Base-by-base conservation (phyloP, 495 filamentous ascomycete species). In the Cercophora samala region DNA sequence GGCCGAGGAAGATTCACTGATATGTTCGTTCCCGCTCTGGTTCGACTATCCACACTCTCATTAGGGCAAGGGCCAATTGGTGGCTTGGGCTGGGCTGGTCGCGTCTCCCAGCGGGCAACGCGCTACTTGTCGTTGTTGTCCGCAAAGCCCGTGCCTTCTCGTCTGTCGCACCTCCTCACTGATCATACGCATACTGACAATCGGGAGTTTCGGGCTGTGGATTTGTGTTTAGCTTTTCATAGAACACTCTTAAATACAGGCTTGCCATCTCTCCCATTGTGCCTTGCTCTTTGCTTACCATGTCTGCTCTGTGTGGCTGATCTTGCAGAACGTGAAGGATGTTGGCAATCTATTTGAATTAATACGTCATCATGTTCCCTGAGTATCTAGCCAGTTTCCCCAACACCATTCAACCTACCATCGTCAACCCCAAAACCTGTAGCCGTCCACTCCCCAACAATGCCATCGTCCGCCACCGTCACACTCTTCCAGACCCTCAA, bases 41-140 rank as follows among this genome's bases (percentile, higher is more conserved):
- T 23, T 26, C 58, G n/a, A 18, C 26, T 29, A 25, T 60, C 21
- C 23, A 60, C 58, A 26, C 24, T 60, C 26, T 24, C 23, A 8
- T 29, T 23, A 29, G 21, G 23, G 23, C 22, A 26, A 69, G 21
- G 62, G 65, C 68, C 66, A 17, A 25, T 1, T 1, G 23, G 17
- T 26, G 24, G 55, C 15, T 68, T 32, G 74, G 78, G 76, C 73
- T 75, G 72, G 79, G 78, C 79, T 81, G 79, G 79, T 81, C 79
- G 75, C 78, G 78, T 81, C 78, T 81, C 79, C 72, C 72, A 18
- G 62, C 76, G 69, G 68, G 70, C 72, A 76, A 73, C 26, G 26
- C 67, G 74, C 72, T 74, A 77, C 76, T 68, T 65, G 76, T 77
- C 77, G 75, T n/a, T 64, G 55, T 74, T 78, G 74, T 73, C 76